Evolutionary conservation across 2,329 filamentous ascomycete genomes (phyloP), one percentile per base, ranked within the genome.

Genomic region (Apiospora hydei): DNA sequence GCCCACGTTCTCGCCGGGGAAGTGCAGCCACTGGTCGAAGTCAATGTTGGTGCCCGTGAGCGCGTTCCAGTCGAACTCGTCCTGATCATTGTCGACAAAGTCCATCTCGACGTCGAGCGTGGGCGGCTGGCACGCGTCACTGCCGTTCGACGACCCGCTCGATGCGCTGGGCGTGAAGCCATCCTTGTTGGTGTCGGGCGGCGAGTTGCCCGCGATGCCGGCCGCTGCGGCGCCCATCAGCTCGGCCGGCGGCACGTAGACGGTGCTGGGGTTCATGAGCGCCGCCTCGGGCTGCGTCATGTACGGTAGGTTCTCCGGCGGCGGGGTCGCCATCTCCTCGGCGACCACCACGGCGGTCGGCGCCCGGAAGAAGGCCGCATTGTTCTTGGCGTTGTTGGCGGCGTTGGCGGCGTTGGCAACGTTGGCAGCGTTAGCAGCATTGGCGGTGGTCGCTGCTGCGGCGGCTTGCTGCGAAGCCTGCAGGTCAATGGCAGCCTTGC

Each of bases 401-500:
- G 73, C 51, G 67, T 68, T 47, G 77, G 43, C 78, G 47, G 80
- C 76, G 24, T 79, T 78, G 24, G 80, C 77, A 21, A n/a, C n/a
- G n/a, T n/a, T 47, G 77, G 43, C 78, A 49, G 80, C 76, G 24
- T 79, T 78, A 24, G 80, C 77, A 21, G 78, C 80, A 21, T 61
- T 61, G 67, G 70, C 53, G 77, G 66, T 78, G 53, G 80, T 76
- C n/a, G 79, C 78, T 26, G 80, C 77, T 18, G 78, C 80, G 6
- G 79, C 77, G 21, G 80, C 76, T 67, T 78, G 82, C 66, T 82
- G 80, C 18, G 77, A 76, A 14, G 76, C 75, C 69, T 83, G 88
- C 51, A 94, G 85, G 71, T 93, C 91, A 74, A 96, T 95, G 71
- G 93, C 91, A 11, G 94, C 94, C 84, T 97, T 97, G 74, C 93